phyloP scores from a whole-genome alignment of 1,139 yeast genomes.

The Yamadazyma buinensis region DNA sequence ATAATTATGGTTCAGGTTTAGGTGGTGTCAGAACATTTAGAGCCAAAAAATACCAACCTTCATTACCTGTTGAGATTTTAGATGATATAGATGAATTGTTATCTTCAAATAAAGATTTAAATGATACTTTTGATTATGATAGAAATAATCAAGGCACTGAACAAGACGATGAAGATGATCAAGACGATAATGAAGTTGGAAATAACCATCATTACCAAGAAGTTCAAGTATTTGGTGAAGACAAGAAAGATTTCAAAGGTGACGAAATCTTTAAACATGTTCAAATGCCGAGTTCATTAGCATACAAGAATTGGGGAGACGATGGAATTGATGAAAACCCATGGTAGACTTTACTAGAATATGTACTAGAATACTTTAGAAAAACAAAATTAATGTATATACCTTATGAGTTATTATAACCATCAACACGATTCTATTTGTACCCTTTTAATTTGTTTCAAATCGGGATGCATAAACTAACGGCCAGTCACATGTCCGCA shows the following conservation, averaged over 20 bases:
- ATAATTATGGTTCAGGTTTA: slow-evolving; percentile 58
- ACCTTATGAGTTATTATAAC: too few relatives aligned
- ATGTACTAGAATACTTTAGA: too few relatives aligned
- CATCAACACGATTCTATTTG: too few relatives aligned
- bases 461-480: too few relatives aligned
- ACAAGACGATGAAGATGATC: slow-evolving; percentile 25
- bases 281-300: slow-evolving; percentile 47
- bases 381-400: too few relatives aligned
- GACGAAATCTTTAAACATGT: slow-evolving; percentile 50
- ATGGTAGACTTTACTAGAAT: too few relatives aligned
- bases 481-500: too few relatives aligned
- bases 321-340: slow-evolving; percentile 46
- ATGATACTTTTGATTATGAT: slow-evolving; percentile 39
- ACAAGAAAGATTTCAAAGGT: slow-evolving; percentile 27
- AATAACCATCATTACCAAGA: slow-evolving; percentile 9
- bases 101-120: slow-evolving; percentile 27
- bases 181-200: slow-evolving; percentile 23
- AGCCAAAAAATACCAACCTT: slow-evolving; percentile 56
- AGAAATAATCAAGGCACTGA: slow-evolving; percentile 16
- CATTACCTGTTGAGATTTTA: slow-evolving; percentile 53
- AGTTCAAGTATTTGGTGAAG: too few relatives aligned
- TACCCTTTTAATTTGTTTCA: too few relatives aligned
- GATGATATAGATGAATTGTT: slow-evolving; percentile 63
- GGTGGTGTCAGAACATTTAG: slow-evolving; percentile 48
- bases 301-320: slow-evolving; percentile 49